Base-by-base conservation (phyloP, 495 filamentous ascomycete species). In the Penicillium coprophilum region DNA sequence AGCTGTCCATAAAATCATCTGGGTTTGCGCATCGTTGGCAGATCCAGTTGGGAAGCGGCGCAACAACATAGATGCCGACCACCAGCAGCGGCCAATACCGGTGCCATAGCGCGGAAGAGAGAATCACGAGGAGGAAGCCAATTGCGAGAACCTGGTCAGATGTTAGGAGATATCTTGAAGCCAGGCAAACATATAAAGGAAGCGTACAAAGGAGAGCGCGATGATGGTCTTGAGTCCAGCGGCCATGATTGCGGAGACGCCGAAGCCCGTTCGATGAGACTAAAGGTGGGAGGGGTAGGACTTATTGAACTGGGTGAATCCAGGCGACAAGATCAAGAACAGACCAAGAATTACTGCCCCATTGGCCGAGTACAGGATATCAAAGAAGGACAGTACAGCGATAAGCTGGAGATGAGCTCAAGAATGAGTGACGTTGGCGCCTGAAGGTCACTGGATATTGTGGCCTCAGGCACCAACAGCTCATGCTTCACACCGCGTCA, bases 171-270 rank as follows among this genome's bases (percentile, higher is more conserved):
- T 17, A 17, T 9, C 17, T 9, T 17, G 7, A 38, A 3, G 7
- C n/a, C 7, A 17, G 34, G n/a, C n/a, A 24, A 23, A 50, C 28
- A 38, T 19, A 34, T 9, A 5, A 28, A 48, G 28, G 8, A 31
- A 30, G 43, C 83, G 38, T 82, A 92, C 95, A 77, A 98, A 98
- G 63, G 94, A 97, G 64, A 98, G 91, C 50, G 87, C 90, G 75
- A 98, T 97, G 77, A 98, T 98, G 64, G 95, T 98, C 76, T 96
- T 96, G 59, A 97, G 85, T 70, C 94, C 93, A 63, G 91, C 88
- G 64, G 87, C 86, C 90, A 96, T 96, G 69, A 69, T 84, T 79
- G 71, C 62, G 62, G 71, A 68, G 60, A 65, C 50, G 51, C 61
- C 58, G 56, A 58, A 48, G 45, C 21, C 52, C 54, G 57, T 41